These are phyloP conservation scores for Ophiocordyceps camponoti-leonardi DNA, from an alignment of 2,329 filamentous ascomycete genomes.

Conservation along the genomic window DNA sequence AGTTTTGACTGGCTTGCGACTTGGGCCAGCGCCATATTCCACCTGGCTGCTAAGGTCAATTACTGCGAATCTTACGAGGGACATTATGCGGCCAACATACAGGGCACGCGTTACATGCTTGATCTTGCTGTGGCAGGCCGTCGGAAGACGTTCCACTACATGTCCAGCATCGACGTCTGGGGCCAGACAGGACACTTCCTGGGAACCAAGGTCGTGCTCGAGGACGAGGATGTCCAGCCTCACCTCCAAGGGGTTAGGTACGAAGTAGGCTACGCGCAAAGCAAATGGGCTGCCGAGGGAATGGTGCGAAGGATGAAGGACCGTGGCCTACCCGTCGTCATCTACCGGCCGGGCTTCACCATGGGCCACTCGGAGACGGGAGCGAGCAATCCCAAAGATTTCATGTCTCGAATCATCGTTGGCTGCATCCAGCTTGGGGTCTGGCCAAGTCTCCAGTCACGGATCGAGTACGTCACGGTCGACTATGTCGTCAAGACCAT, in stretches of 20 bases:
- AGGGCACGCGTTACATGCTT: too few relatives aligned
- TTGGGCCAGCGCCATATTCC: background rate
- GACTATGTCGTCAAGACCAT: too few relatives aligned
- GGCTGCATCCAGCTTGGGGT: conserved; percentile 7
- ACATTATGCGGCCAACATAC: background rate
- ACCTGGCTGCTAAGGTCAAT: background rate
- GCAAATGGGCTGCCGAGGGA: background rate
- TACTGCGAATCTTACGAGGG: background rate
- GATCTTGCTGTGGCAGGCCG: background rate
- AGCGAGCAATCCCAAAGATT: background rate
- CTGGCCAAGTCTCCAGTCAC: conserved; percentile 1
- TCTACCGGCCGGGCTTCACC: background rate
- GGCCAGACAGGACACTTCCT: background rate
- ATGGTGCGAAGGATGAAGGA: background rate
- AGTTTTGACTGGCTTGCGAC: background rate
- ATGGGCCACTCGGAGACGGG: background rate
- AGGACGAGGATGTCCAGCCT: background rate
- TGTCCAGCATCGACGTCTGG: background rate
- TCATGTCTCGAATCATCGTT: background rate
- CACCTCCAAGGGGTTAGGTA: background rate
- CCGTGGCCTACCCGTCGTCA: background rate
- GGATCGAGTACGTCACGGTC: too few relatives aligned
- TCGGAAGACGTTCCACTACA: background rate
- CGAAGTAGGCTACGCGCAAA: background rate
- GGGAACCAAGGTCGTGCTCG: background rate